These are phyloP conservation scores for Discostella pseudostelligera DNA, from an alignment of 108 stramenopile species.

Conservation along the genomic window DNA sequence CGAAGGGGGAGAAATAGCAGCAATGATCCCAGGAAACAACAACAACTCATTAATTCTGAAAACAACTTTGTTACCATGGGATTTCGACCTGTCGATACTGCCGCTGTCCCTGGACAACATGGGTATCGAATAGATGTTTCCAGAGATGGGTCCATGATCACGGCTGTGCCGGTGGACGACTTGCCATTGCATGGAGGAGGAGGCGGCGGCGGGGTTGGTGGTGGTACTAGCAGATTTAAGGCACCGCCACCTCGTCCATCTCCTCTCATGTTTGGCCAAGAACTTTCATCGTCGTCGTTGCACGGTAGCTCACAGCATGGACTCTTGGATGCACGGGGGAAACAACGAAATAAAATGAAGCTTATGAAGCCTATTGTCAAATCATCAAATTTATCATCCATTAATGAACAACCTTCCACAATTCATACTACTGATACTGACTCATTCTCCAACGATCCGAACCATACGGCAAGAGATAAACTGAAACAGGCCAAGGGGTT, in stretches of 20 bases:
- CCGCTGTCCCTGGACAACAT: background rate
- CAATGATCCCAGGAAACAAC: conserved; percentile 15
- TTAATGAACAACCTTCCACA: background rate
- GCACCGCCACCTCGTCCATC: conserved; percentile 8
- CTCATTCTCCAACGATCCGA: background rate
- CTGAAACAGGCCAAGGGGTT: conserved; percentile 22
- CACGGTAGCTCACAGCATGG: conserved; percentile 18
- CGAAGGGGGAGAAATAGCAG: background rate
- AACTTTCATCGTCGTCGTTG: conserved; percentile 4
- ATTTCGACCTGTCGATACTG: conserved; percentile 8
- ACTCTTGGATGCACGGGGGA: conserved; percentile 35
- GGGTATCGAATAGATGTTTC: conserved; percentile 29
- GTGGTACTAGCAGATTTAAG: background rate
- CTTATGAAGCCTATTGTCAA: background rate
- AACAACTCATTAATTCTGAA: background rate
- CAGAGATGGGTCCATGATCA: conserved; percentile 41
- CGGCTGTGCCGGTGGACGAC: conserved; percentile 23
- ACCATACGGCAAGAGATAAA: conserved; percentile 6
- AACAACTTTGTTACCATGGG: conserved; percentile 2
- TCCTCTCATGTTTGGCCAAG: conserved; percentile 24
- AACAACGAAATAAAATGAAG: conserved; percentile 33
- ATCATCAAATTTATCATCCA: background rate
- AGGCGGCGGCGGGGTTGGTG: background rate
- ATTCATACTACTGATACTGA: background rate
- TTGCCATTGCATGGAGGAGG: background rate